These are phyloP conservation scores for Theileria parva DNA, from an alignment of 169 alveolate genomes.

Conservation along the genomic window DNA sequence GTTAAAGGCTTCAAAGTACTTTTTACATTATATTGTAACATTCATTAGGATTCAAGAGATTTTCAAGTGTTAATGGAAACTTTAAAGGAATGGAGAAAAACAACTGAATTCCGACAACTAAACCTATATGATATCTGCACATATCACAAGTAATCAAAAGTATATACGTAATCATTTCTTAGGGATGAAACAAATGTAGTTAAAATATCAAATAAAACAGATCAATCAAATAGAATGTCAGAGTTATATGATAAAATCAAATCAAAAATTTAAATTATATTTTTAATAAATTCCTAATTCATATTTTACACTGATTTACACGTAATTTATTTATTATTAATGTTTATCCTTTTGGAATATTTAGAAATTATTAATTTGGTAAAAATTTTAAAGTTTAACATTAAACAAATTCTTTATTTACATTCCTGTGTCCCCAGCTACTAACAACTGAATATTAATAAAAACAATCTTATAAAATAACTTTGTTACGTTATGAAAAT, in stretches of 20 bases:
- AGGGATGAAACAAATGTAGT: background rate
- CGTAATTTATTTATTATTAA: background rate
- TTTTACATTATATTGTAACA: background rate
- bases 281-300: no score
- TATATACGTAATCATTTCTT: background rate
- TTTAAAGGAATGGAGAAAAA: slow-evolving; percentile 23
- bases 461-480: no score
- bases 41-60: background rate
- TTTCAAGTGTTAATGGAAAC: background rate
- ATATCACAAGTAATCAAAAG: slow-evolving; percentile 6
- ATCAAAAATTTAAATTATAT: background rate
- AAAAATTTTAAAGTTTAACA: background rate
- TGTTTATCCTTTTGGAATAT: background rate
- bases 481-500: no score
- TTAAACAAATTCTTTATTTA: background rate
- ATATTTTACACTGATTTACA: background rate
- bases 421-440: no score
- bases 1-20: background rate
- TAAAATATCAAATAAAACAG: background rate
- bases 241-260: background rate
- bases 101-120: background rate
- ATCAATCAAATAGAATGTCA: background rate
- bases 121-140: slow-evolving; percentile 28
- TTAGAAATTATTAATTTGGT: background rate
- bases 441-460: no score